A percentile compares a stretch with the other conserved stretches of the same genome.
These are phyloP conservation scores for Lantana camara DNA, from an alignment of 257 asterid genomes.

Conservation along the genomic window DNA sequence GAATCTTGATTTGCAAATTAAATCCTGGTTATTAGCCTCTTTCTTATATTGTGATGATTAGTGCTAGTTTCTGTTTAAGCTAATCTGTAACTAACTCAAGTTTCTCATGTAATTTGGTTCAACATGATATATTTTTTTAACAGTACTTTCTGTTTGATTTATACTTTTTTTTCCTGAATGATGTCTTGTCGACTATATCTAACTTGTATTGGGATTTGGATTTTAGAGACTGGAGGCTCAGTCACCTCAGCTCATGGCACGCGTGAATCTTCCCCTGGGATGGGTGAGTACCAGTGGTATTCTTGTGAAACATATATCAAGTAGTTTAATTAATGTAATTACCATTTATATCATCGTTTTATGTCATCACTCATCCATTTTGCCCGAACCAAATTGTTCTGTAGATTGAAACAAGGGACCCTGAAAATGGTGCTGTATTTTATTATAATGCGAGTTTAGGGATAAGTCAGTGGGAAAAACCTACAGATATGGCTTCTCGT, in stretches of 20 bases:
- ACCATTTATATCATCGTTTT: slow-evolving; percentile 10
- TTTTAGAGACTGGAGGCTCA: slow-evolving; percentile 58
- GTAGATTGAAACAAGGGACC: slow-evolving; percentile 89
- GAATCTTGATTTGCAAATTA: slow-evolving; percentile 6
- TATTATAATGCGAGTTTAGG: slow-evolving; percentile 72
- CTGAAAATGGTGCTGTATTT: slow-evolving; percentile 72
- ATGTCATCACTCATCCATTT: slow-evolving; percentile 27
- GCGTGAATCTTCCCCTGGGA: slow-evolving; percentile 71
- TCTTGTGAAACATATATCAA: slow-evolving; percentile 10
- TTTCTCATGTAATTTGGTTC: slow-evolving; percentile 4
- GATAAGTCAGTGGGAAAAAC: slow-evolving; percentile 95
- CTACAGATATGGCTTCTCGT: slow-evolving; percentile 49
- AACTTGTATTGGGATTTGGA: slow-evolving; percentile 30
- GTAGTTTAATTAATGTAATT: neutral
- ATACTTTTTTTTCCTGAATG: neutral
- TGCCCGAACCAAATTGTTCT: slow-evolving; percentile 22
- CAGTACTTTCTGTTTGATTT: neutral
- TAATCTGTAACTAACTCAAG: neutral
- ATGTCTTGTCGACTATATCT: slow-evolving; percentile 9
- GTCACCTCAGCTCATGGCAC: slow-evolving; percentile 42
- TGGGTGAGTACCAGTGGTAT: slow-evolving; percentile 69
- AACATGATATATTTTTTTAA: neutral
- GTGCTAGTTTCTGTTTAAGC: neutral
- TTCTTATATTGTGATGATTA: neutral
- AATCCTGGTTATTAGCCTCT: slow-evolving; percentile 12